Evolutionary conservation across 768 basidiomycete species (phyloP).

Genomic region (Tephrocybe sp.): DNA sequence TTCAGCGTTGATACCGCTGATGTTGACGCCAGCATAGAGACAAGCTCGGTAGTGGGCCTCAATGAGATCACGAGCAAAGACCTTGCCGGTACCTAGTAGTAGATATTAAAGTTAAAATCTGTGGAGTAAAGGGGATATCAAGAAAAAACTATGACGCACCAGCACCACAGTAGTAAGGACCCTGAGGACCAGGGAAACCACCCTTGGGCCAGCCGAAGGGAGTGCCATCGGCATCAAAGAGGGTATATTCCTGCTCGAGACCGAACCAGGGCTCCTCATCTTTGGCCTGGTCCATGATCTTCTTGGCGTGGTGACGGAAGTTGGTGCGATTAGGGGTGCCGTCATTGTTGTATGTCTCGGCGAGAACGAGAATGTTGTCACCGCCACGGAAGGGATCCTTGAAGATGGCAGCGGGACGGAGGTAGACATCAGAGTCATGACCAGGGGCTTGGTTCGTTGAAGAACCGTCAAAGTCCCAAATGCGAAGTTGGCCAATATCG

Average conservation of each 20-base stretch:
- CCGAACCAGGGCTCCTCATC: slow-evolving; percentile 90
- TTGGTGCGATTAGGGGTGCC: slow-evolving; percentile 98
- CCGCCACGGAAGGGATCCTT: slow-evolving; percentile 99
- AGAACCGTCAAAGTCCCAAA: slow-evolving; percentile 99
- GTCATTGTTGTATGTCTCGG: slow-evolving; percentile 98
- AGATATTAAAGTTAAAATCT: not conserved
- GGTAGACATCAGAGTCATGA: slow-evolving; percentile 94
- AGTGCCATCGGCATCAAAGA: slow-evolving; percentile 87
- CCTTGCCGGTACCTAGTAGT: slow-evolving; percentile 85
- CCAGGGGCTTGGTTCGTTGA: slow-evolving; percentile 98
- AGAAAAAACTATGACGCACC: slow-evolving; percentile 48
- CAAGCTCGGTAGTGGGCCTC: slow-evolving; percentile 99
- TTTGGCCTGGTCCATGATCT: slow-evolving; percentile 93
- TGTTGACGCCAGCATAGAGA: slow-evolving; percentile 92
- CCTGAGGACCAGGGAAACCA: slow-evolving; percentile 99
- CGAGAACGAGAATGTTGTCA: slow-evolving; percentile 95
- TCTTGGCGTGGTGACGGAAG: slow-evolving; percentile 89
- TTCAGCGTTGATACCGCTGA: slow-evolving; percentile 99
- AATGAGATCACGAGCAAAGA: slow-evolving; percentile 96
- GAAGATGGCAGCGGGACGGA: slow-evolving; percentile 96
- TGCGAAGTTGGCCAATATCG: slow-evolving; percentile 86
- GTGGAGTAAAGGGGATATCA: not conserved
- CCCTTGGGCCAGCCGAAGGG: slow-evolving; percentile 98
- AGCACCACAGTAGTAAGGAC: slow-evolving; percentile 99
- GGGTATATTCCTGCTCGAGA: slow-evolving; percentile 98